A percentile compares a stretch with the other conserved stretches of the same genome.
Evolutionary conservation across 2,329 filamentous ascomycete species (phyloP).

Genomic region (Uncinocarpus reesii): DNA sequence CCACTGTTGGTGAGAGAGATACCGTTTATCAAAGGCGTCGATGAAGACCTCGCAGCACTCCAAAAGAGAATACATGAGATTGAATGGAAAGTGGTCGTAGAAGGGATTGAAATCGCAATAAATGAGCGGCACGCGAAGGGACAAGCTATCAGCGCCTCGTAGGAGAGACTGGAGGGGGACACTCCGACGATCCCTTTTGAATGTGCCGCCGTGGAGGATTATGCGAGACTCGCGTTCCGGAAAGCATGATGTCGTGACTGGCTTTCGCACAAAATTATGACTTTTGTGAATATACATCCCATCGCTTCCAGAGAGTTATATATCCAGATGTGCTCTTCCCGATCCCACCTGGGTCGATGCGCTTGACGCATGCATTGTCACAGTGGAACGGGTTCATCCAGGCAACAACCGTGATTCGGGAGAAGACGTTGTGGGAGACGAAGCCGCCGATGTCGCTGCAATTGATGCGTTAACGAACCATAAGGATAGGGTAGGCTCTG

Average conservation of each 20-base stretch:
- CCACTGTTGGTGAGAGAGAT: conserved; percentile 64
- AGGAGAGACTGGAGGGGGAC: not conserved
- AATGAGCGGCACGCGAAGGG: conserved; percentile 23
- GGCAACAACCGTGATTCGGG: too few species aligned
- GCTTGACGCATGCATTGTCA: not conserved
- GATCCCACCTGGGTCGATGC: too few species aligned
- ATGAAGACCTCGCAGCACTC: conserved; percentile 55
- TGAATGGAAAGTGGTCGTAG: conserved; percentile 70
- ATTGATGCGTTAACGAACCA: too few species aligned
- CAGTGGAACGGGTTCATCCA: not conserved
- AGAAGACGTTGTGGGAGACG: too few species aligned
- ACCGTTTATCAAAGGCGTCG: conserved; percentile 48
- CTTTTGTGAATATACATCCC: too few species aligned
- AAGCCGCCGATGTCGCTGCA: too few species aligned
- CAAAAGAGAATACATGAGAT: conserved; percentile 62
- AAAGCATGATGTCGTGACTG: too few species aligned
- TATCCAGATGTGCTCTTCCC: too few species aligned
- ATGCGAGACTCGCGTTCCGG: not conserved
- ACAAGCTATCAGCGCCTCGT: not conserved
- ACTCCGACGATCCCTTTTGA: not conserved
- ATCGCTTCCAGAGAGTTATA: too few species aligned
- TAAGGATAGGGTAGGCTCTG: too few species aligned
- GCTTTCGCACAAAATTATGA: too few species aligned
- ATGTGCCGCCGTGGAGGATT: too few species aligned
- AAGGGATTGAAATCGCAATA: conserved; percentile 46